These are phyloP conservation scores for Colletotrichum navitas DNA, from an alignment of 2,329 filamentous ascomycete genomes.

Conservation along the genomic window DNA sequence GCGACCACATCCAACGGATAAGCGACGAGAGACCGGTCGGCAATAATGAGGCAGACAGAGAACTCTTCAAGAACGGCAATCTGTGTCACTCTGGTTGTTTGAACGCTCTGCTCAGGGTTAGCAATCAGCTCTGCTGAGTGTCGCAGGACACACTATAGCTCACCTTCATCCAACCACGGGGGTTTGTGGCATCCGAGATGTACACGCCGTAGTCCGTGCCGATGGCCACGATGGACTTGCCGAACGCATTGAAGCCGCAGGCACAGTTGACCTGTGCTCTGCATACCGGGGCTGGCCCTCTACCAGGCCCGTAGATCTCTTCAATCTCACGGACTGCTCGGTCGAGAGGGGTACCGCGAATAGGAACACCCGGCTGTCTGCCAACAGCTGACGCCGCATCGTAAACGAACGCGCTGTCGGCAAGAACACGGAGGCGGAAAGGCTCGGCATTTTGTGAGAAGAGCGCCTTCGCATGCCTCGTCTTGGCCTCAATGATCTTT, in stretches of 20 bases:
- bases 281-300: slow-evolving; percentile 82
- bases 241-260: slow-evolving; percentile 86
- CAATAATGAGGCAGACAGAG: slow-evolving; percentile 89
- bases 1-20: slow-evolving; percentile 92
- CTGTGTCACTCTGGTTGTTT: slow-evolving; percentile 84
- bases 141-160: slow-evolving; percentile 51
- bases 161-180: slow-evolving; percentile 91
- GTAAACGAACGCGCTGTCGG: slow-evolving; percentile 91
- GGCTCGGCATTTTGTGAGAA: slow-evolving; percentile 95
- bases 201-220: slow-evolving; percentile 96
- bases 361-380: slow-evolving; percentile 76
- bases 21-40: slow-evolving; percentile 90
- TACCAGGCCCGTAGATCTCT: slow-evolving; percentile 76
- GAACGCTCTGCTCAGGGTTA: slow-evolving; percentile 73
- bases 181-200: slow-evolving; percentile 88
- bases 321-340: slow-evolving; percentile 92
- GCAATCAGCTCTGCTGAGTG: neutral
- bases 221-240: slow-evolving; percentile 89
- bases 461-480: slow-evolving; percentile 87
- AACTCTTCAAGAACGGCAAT: slow-evolving; percentile 97
- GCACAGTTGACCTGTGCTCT: slow-evolving; percentile 92
- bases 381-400: slow-evolving; percentile 72
- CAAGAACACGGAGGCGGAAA: slow-evolving; percentile 90
- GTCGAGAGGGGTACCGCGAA: slow-evolving; percentile 92
- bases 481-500: slow-evolving; percentile 96